Evolutionary conservation across 768 basidiomycete genomes (phyloP), one percentile per base, ranked within the genome.

Genomic region (Pholiota conissans): DNA sequence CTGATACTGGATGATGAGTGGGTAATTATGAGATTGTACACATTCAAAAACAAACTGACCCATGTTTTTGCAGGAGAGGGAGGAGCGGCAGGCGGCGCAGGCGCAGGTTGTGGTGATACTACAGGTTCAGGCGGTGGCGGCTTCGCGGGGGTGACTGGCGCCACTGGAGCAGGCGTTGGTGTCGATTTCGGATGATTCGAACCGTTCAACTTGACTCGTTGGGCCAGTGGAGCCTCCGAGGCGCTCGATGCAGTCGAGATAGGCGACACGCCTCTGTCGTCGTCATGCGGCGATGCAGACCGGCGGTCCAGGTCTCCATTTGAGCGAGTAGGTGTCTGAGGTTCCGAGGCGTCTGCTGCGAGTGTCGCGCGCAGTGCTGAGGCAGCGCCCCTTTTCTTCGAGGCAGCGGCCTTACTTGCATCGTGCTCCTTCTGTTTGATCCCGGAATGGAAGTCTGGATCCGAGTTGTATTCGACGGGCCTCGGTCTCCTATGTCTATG

Each of bases 401-500:
- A 71, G 24, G 72, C 73, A 3, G 72, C 65, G 0, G 77, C 73
- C 67, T 83, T 86, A 14, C 76, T 76, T 53, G 77, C 65, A 39
- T 90, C 90, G 2, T 74, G 71, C 47, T 91, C 89, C 30, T 73
- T 75, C 63, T 66, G 68, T 45, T 77, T 81, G 49, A 82, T 60
- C 11, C 79, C 81, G 30, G 74, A 69, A 66, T 95, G 94, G 69
- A 80, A 86, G 18, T 87, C 87, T 2, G 82, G 82, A 67, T 91
- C 87, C 0, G 88, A 74, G 60, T 86, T 93, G 66, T 94, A 95
- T 67, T 87, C 82, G 42, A 91, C 87, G 7, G 90, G 90, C 3
- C 91, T 80, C 5, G 91, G 90, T 55, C 90, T 76, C 55, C 91
- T 80, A 76, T 93, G 91, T 55, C 93, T 75, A 71, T 94, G 91